Evolutionary conservation across 164 flowering plant species (phyloP).

Genomic region (Liriodendron chinense): DNA sequence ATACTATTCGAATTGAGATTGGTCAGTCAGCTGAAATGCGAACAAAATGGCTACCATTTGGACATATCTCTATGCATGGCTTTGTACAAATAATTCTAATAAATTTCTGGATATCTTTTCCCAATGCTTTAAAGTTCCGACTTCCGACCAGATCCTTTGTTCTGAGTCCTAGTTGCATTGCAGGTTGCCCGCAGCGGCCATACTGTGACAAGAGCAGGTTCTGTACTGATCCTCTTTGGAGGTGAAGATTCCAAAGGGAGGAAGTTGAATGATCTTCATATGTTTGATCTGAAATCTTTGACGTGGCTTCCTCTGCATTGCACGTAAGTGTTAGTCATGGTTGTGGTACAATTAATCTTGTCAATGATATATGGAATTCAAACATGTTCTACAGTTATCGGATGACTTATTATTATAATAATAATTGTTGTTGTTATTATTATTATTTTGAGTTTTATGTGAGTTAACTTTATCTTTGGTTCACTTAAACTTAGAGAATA

Average conservation of each 20-base stretch:
- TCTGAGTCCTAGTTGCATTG: constrained; percentile 6
- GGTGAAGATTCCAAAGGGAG: constrained; percentile 88
- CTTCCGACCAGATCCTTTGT: neutral
- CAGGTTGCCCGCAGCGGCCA: constrained; percentile 95
- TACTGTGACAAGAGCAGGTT: constrained; percentile 75
- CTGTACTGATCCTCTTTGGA: constrained; percentile 83
- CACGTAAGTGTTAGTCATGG: constrained; percentile 62
- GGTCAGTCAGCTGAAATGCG: neutral
- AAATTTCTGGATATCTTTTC: neutral
- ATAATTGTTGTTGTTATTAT: too few species aligned
- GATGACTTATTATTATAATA: neutral
- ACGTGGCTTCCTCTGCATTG: constrained; percentile 97
- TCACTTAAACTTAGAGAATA: neutral
- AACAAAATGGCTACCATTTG: neutral
- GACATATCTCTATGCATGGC: neutral
- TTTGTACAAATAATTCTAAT: neutral
- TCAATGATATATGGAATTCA: neutral
- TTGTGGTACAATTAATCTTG: neutral
- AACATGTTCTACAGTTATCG: neutral
- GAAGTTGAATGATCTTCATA: constrained; percentile 93
- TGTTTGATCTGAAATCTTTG: constrained; percentile 92
- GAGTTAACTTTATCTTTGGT: neutral
- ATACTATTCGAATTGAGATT: neutral
- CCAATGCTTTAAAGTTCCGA: too few species aligned
- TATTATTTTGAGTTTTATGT: too few species aligned